Evolutionary conservation across 176 grass and related monocot genomes (phyloP), one percentile per base, ranked within the genome.

Genomic region (Sorghum bicolor): DNA sequence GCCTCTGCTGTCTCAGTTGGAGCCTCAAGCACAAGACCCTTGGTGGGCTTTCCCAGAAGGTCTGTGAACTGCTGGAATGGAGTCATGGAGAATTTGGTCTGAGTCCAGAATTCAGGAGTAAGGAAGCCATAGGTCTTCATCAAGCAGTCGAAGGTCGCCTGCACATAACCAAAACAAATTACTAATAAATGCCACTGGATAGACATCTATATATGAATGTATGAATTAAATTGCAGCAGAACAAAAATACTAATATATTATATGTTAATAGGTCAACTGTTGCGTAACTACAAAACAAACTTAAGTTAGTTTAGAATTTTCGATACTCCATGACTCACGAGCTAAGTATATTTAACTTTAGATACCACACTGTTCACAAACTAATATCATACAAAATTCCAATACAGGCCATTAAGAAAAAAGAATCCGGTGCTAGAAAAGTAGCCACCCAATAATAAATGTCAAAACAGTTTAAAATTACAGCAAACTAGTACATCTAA

Each of bases 51-150:
- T 11, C 84, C 89, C 66, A 97, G 89, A 47, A 93, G 19, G 79
- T 97, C 94, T 0, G 94, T 94, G 78, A 26, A 94, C 77, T 93
- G 87, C 91, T 94, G 94, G 83, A 86, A 94, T 0, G 91, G 94
- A 0, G 87, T 76, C 84, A 82, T 91, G 26, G 20, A 11, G n/a
- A 94, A 97, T 13, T 67, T 88, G 64, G 94, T 94, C 45, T 94
- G 84, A 20, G 8, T 88, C 94, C 94, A 97, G 67, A 94, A 97
- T 55, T 97, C 94, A 32, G 91, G 94, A 11, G 94, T 97, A 11
- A 97, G 86, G 86, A 97, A 97, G 36, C 91, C 94, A 25, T 97
- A 97, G 8, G 94, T 97, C 82, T 91, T 97, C 87, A 89, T 89
- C 73, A 97, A 66, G 76, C 94, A 97, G 33, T 97, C 94, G 1